Base-by-base conservation (phyloP, 2,329 filamentous ascomycete species). In the Penicillium psychrosexuale region DNA sequence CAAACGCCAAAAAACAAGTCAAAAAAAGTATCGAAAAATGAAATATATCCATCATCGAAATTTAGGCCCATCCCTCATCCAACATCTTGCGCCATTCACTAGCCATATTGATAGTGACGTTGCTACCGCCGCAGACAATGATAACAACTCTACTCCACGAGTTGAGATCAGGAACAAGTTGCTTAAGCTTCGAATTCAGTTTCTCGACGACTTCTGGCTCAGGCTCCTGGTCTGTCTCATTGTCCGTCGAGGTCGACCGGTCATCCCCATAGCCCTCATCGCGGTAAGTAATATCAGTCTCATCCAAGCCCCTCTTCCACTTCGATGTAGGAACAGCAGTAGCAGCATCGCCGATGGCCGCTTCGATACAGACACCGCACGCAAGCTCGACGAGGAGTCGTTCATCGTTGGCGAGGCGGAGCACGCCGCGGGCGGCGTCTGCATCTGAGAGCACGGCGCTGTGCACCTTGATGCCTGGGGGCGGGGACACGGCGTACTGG, bases 351-450 rank as follows among this genome's bases (percentile, higher is more conserved):
- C 73, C 74, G 44, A 77, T 61, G 11, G 69, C 74, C 31, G 72
- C 74, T 55, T 77, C 90, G 12, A 96, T 74, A 49, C 87, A 88
- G 6, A 93, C 91, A 0, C 92, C 91, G 70, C 93, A 97, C 0
- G 91, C 86, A 34, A 88, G 78, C 76, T 97, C 93, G 3, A 96
- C 90, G 54, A 96, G 77, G 53, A 93, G 75, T 27, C 88, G 78
- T 64, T 92, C 89, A 57, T 96, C 91, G 61, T 97, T 89, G 9
- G 90, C 87, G 58, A 97, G 86, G 24, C 84, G 79, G 66, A 88
- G 85, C 51, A 87, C 89, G 3, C 86, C 91, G 73, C 86, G 83
- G 19, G 89, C 90, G 0, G 93, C 92, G 66, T 94, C 89, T 3
- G 84, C 85, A 65, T 95, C 90, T 2, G 79, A 80, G 8, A 94